These are phyloP conservation scores for Calophaca sinica DNA, from an alignment of 306 rosid genomes.

Conservation along the genomic window DNA sequence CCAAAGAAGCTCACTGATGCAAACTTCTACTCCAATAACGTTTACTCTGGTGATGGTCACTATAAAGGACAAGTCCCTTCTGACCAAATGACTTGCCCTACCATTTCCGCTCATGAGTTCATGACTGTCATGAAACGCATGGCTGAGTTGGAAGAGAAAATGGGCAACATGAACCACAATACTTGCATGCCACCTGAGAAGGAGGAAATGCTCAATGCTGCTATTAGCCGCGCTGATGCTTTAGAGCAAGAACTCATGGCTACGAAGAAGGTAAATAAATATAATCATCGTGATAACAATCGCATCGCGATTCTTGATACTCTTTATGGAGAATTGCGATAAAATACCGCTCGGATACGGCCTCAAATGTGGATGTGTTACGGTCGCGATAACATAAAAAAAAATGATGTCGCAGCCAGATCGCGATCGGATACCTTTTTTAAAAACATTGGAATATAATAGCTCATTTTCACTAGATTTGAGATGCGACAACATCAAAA, in stretches of 20 bases:
- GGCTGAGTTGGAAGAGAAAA: slow-evolving; percentile 86
- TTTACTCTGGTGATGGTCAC: slow-evolving; percentile 43
- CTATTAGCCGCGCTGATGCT: slow-evolving; percentile 60
- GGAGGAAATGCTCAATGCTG: slow-evolving; percentile 74
- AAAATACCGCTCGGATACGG: too few species aligned
- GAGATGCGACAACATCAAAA: too few species aligned
- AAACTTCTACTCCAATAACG: slow-evolving; percentile 68
- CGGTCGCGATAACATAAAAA: too few species aligned
- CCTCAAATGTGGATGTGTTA: background rate
- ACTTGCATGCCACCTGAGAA: slow-evolving; percentile 70
- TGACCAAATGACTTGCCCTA: slow-evolving; percentile 49
- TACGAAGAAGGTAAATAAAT: slow-evolving; percentile 64
- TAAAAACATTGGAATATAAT: too few species aligned
- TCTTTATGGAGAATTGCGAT: too few species aligned
- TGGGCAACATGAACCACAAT: slow-evolving; percentile 56
- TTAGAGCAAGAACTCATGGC: slow-evolving; percentile 75
- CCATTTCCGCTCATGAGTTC: slow-evolving; percentile 59
- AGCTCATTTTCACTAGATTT: too few species aligned
- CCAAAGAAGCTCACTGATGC: slow-evolving; percentile 83
- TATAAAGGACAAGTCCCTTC: slow-evolving; percentile 28
- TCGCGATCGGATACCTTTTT: too few species aligned
- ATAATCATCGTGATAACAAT: too few species aligned
- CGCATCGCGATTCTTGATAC: too few species aligned
- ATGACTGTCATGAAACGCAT: slow-evolving; percentile 82
- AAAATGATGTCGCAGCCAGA: too few species aligned